phyloP scores from a whole-genome alignment of 2,329 filamentous ascomycete genomes.

The Fusarium torulosum region DNA sequence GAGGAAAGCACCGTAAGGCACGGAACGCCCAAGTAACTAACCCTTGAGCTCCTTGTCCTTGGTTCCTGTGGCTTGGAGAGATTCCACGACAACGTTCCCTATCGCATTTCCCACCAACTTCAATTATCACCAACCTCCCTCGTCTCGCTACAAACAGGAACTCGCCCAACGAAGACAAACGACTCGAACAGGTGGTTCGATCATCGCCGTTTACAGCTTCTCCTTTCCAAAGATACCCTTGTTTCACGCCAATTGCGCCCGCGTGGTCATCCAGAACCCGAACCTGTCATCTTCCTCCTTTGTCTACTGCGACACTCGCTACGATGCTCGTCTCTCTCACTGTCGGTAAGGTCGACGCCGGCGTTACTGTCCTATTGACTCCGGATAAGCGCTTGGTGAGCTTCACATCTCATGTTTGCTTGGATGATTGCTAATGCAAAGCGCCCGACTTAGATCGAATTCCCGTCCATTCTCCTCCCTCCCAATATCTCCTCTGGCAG shows the following conservation, averaged over 20 bases:
- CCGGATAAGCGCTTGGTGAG: slow-evolving; percentile 95
- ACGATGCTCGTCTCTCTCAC: slow-evolving; percentile 96
- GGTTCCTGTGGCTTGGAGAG: slow-evolving; percentile 12
- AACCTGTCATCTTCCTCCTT: slow-evolving; percentile 18
- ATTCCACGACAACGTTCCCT: slow-evolving; percentile 38
- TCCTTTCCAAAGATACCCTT: slow-evolving; percentile 13
- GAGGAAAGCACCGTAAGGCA: no score
- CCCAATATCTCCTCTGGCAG: slow-evolving; percentile 95
- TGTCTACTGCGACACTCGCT: slow-evolving; percentile 34
- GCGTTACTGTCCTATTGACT: slow-evolving; percentile 95
- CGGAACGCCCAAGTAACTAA: not conserved
- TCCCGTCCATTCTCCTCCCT: slow-evolving; percentile 95
- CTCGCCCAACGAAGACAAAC: not conserved
- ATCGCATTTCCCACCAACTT: slow-evolving; percentile 20
- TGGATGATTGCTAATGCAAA: slow-evolving; percentile 37
- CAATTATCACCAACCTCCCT: slow-evolving; percentile 19
- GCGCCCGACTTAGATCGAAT: slow-evolving; percentile 80
- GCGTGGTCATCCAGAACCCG: slow-evolving; percentile 6
- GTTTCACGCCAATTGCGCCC: slow-evolving; percentile 14
- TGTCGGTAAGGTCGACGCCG: slow-evolving; percentile 98
- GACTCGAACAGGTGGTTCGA: not conserved
- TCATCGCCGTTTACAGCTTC: not conserved
- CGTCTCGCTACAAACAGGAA: not conserved
- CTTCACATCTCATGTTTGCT: slow-evolving; percentile 19
- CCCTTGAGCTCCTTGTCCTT: slow-evolving; percentile 18